Evolutionary conservation across 2,329 filamentous ascomycete genomes (phyloP).

Genomic region (Didymosphaeria variabile): DNA sequence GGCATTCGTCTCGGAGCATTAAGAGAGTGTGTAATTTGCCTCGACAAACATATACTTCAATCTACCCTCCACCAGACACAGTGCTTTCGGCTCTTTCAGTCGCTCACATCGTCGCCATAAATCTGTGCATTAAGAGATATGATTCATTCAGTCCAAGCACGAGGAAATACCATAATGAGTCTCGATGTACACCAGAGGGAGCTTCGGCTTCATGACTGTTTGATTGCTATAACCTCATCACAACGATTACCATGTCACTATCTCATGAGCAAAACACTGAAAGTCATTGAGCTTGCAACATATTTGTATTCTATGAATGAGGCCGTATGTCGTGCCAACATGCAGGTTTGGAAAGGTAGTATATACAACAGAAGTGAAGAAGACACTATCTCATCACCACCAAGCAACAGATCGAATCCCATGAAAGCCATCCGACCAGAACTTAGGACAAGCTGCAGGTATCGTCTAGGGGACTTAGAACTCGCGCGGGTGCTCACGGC

Average conservation of each 20-base stretch:
- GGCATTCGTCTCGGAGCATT: too few species aligned
- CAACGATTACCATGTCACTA: background rate
- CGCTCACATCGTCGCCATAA: too few species aligned
- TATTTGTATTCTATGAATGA: background rate
- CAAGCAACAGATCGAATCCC: background rate
- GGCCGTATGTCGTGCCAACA: background rate
- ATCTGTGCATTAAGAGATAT: too few species aligned
- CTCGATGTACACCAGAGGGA: too few species aligned
- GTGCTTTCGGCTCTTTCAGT: too few species aligned
- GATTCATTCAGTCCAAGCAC: too few species aligned
- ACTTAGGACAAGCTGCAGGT: background rate
- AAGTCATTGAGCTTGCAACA: background rate
- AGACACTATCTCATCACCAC: background rate
- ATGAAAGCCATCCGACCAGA: background rate
- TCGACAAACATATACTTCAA: too few species aligned
- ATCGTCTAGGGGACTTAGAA: background rate
- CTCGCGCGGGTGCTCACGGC: slow-evolving; percentile 4
- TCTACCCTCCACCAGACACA: too few species aligned
- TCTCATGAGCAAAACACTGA: background rate
- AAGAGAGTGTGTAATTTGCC: too few species aligned
- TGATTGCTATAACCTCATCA: too few species aligned
- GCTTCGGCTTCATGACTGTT: too few species aligned
- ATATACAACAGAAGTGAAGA: background rate
- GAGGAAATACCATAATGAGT: too few species aligned
- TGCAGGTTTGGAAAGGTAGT: background rate